Conservation (phyloP, 2,329 filamentous ascomycete species). For the Cadophora gregata region DNA sequence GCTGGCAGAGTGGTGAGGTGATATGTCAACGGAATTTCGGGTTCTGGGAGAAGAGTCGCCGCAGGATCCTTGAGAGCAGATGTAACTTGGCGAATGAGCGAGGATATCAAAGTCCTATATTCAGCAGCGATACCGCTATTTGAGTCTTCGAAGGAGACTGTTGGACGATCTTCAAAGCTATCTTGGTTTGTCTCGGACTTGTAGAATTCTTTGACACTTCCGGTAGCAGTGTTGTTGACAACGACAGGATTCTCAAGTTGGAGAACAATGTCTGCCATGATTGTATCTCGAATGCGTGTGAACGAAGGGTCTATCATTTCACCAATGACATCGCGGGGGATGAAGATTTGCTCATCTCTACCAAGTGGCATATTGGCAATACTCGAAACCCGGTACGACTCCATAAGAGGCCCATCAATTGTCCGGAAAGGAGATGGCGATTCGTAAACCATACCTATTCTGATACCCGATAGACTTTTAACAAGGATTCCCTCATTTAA, state of each 20-base stretch:
- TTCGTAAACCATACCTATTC: slow-evolving; percentile 72
- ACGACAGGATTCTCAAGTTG: slow-evolving; percentile 46
- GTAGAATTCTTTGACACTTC: slow-evolving; percentile 34
- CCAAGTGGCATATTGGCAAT: slow-evolving; percentile 83
- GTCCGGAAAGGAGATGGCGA: slow-evolving; percentile 47
- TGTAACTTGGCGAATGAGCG: slow-evolving; percentile 56
- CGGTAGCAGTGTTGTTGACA: slow-evolving; percentile 31
- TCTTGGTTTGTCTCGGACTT: slow-evolving; percentile 31
- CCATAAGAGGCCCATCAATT: slow-evolving; percentile 47
- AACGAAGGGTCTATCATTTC: slow-evolving; percentile 85
- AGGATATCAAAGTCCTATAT: slow-evolving; percentile 49
- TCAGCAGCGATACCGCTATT: slow-evolving; percentile 40
- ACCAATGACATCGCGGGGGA: slow-evolving; percentile 76
- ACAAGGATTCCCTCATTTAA: slow-evolving; percentile 55
- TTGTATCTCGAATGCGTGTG: slow-evolving; percentile 73
- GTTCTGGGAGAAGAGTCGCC: slow-evolving; percentile 48
- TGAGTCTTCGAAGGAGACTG: slow-evolving; percentile 31
- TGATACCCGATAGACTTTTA: slow-evolving; percentile 61
- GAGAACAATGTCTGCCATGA: slow-evolving; percentile 76
- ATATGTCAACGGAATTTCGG: slow-evolving; percentile 43
- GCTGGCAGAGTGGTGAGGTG: slow-evolving; percentile 49
- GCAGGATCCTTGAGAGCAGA: slow-evolving; percentile 54
- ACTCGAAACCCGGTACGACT: slow-evolving; percentile 74
- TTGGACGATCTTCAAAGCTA: slow-evolving; percentile 26
- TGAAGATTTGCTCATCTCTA: slow-evolving; percentile 84